These are phyloP conservation scores for Neonectria punicea DNA, from an alignment of 2,329 filamentous ascomycete species.

Conservation along the genomic window DNA sequence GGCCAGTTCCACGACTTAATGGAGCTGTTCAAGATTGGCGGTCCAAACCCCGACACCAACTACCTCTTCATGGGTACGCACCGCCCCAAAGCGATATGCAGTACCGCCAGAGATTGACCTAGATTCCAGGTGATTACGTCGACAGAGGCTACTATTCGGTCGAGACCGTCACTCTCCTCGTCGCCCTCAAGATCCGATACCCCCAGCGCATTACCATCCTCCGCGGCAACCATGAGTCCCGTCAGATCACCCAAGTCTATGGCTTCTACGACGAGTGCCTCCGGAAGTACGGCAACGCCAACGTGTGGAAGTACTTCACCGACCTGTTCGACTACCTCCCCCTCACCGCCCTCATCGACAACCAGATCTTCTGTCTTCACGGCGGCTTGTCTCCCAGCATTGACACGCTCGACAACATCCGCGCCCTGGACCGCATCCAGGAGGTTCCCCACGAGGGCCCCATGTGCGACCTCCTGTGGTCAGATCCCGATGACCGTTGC, in stretches of 20 bases:
- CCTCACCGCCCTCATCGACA: slow-evolving; percentile 96
- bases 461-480: slow-evolving; percentile 98
- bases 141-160: slow-evolving; percentile 99
- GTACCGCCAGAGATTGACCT: slow-evolving; percentile 6
- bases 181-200: slow-evolving; percentile 97
- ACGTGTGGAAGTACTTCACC: slow-evolving; percentile 99
- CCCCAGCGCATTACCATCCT: slow-evolving; percentile 98
- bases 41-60: slow-evolving; percentile 97
- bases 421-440: slow-evolving; percentile 94
- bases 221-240: slow-evolving; percentile 97
- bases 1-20: slow-evolving; percentile 99
- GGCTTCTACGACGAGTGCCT: slow-evolving; percentile 99
- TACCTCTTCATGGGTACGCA: slow-evolving; percentile 96
- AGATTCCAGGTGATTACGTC: slow-evolving; percentile 85
- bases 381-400: slow-evolving; percentile 96
- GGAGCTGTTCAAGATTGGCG: slow-evolving; percentile 99
- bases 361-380: slow-evolving; percentile 99
- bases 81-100: background rate
- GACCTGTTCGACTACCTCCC: slow-evolving; percentile 99
- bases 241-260: slow-evolving; percentile 99
- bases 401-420: slow-evolving; percentile 94
- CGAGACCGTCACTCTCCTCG: slow-evolving; percentile 95
- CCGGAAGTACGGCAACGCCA: slow-evolving; percentile 98
- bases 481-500: slow-evolving; percentile 95
- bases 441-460: slow-evolving; percentile 98